These are phyloP conservation scores for Lichtheimia ornata DNA, from an alignment of 371 early-diverging fungal genomes.

Conservation along the genomic window DNA sequence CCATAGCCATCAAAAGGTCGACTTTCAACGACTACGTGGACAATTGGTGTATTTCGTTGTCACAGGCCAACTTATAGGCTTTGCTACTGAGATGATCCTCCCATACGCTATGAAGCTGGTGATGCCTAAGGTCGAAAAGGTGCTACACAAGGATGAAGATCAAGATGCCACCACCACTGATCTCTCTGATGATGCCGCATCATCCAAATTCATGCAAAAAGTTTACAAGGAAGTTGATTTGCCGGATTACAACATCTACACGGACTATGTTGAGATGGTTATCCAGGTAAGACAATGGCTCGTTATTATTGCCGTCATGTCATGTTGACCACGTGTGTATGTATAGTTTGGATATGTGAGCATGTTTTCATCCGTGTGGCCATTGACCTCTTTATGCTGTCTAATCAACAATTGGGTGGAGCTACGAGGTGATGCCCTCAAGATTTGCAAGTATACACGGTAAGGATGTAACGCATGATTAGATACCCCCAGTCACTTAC, in stretches of 20 bases:
- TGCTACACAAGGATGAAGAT: constrained; percentile 15
- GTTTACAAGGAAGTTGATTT: constrained; percentile 56
- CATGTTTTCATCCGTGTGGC: constrained; percentile 86
- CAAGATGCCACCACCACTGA: constrained; percentile 15
- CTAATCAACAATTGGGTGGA: constrained; percentile 89
- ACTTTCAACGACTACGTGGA: constrained; percentile 62
- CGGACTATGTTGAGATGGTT: constrained; percentile 92
- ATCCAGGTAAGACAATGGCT: constrained; percentile 59
- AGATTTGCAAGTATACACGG: constrained; percentile 78
- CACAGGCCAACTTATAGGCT: constrained; percentile 81
- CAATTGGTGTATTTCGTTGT: constrained; percentile 80
- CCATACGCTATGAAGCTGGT: constrained; percentile 62
- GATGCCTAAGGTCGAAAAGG: constrained; percentile 42
- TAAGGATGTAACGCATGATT: constrained; percentile 11
- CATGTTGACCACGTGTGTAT: not conserved
- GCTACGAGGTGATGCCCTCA: constrained; percentile 85
- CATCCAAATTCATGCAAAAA: constrained; percentile 49
- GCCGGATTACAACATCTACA: constrained; percentile 80
- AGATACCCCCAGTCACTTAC: not conserved
- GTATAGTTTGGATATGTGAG: constrained; percentile 86
- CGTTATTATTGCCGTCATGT: not conserved
- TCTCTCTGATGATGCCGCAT: constrained; percentile 22
- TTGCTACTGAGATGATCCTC: constrained; percentile 72
- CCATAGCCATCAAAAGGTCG: constrained; percentile 52
- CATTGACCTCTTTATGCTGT: constrained; percentile 77